A percentile compares a stretch with the other conserved stretches of the same genome.
These are phyloP conservation scores for Musa beccarii DNA, from an alignment of 176 grass and related monocot species.

Conservation along the genomic window DNA sequence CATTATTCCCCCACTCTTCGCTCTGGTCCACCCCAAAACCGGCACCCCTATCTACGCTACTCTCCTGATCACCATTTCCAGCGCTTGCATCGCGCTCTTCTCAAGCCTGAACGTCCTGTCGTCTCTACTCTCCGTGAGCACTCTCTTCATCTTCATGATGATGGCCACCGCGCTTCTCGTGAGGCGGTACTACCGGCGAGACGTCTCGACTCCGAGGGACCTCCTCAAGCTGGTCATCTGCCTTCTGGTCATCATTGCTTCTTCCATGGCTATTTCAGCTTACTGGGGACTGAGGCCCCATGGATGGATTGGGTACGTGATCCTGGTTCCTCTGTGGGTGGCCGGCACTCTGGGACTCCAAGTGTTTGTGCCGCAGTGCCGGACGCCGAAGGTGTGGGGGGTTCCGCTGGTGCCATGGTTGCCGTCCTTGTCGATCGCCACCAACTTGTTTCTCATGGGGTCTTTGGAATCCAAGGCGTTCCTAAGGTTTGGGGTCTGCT, in stretches of 20 bases:
- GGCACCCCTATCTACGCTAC: slow-evolving; percentile 84
- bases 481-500: slow-evolving; percentile 60
- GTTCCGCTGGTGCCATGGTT: slow-evolving; percentile 89
- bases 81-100: slow-evolving; percentile 70
- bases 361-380: slow-evolving; percentile 40
- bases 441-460: slow-evolving; percentile 93
- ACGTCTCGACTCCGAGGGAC: slow-evolving; percentile 41
- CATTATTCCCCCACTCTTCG: slow-evolving; percentile 92
- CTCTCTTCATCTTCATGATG: slow-evolving; percentile 98
- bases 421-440: slow-evolving; percentile 90
- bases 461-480: slow-evolving; percentile 66
- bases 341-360: slow-evolving; percentile 60
- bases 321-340: slow-evolving; percentile 61
- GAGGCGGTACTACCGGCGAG: slow-evolving; percentile 58
- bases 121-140: slow-evolving; percentile 67
- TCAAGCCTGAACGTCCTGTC: slow-evolving; percentile 70
- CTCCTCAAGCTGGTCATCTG: slow-evolving; percentile 27
- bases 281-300: slow-evolving; percentile 51
- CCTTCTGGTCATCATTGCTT: slow-evolving; percentile 34
- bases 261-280: slow-evolving; percentile 59
- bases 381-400: slow-evolving; percentile 69
- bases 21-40: slow-evolving; percentile 70
- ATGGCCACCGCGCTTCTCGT: slow-evolving; percentile 74
- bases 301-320: slow-evolving; percentile 44
- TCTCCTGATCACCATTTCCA: slow-evolving; percentile 33